Evolutionary conservation across 805 yeast species (phyloP).

Genomic region (Pichia eremophila): DNA sequence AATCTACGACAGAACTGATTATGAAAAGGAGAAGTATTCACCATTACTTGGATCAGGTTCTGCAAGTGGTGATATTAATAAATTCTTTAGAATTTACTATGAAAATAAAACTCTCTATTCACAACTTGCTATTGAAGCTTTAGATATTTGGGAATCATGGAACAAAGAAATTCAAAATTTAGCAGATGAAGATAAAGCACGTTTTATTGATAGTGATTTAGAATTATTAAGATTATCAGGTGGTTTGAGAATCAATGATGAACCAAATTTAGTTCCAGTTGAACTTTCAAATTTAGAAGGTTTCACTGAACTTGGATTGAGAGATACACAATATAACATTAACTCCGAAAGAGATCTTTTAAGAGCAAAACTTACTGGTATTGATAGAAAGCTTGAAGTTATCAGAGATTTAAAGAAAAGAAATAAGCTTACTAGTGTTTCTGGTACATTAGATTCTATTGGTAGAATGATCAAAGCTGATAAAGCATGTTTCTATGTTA

Average conservation of each 20-base stretch:
- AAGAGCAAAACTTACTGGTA: slow-evolving; percentile 14
- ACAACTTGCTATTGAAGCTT: slow-evolving; percentile 12
- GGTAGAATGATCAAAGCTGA: slow-evolving; percentile 16
- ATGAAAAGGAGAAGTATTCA: slow-evolving; percentile 8
- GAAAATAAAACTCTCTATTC: slow-evolving; percentile 11
- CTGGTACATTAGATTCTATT: slow-evolving; percentile 13
- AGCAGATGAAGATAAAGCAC: slow-evolving; percentile 10
- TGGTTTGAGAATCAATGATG: slow-evolving; percentile 10
- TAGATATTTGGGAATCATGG: slow-evolving; percentile 13
- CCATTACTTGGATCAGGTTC: slow-evolving; percentile 13
- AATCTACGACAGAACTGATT: slow-evolving; percentile 12
- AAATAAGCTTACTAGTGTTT: slow-evolving; percentile 3
- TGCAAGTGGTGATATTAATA: slow-evolving; percentile 17
- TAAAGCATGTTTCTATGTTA: slow-evolving; percentile 12
- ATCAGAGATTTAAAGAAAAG: slow-evolving; percentile 7
- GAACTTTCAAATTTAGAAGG: slow-evolving; percentile 11
- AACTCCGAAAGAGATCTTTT: slow-evolving; percentile 3
- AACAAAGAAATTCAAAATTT: slow-evolving; percentile 9
- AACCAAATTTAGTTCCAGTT: slow-evolving; percentile 1
- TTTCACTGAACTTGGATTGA: slow-evolving; percentile 11
- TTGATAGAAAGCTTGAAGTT: slow-evolving; percentile 9
- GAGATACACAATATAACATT: slow-evolving; percentile 15
- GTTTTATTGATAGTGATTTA: slow-evolving; percentile 12
- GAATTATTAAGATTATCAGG: slow-evolving; percentile 8
- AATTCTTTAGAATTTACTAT: slow-evolving; percentile 14